Conservation (phyloP, 2,329 filamentous ascomycete genomes). For the Samsoniella hepiali region DNA sequence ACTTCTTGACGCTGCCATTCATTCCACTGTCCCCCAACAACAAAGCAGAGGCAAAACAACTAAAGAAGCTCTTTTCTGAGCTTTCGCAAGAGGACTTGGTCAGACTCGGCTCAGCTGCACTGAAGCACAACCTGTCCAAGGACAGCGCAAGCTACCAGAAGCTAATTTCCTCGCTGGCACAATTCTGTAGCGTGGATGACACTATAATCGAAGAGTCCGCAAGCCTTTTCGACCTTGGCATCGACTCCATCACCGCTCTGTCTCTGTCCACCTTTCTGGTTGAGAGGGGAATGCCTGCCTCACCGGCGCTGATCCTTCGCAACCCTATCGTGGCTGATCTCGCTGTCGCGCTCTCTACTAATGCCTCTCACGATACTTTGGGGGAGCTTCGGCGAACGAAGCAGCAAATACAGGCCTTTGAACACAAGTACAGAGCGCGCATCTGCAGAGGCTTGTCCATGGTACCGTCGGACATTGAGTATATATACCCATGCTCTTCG, state of each 20-base stretch:
- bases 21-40: slow-evolving; percentile 87
- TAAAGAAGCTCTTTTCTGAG: slow-evolving; percentile 63
- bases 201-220: slow-evolving; percentile 49
- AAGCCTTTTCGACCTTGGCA: slow-evolving; percentile 79
- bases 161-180: slow-evolving; percentile 53
- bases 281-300: slow-evolving; percentile 58
- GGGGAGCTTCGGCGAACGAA: slow-evolving; percentile 44
- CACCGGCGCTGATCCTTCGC: slow-evolving; percentile 65
- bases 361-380: slow-evolving; percentile 20
- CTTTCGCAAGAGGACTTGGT: slow-evolving; percentile 62
- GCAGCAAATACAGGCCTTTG: slow-evolving; percentile 61
- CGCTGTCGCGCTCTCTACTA: slow-evolving; percentile 33
- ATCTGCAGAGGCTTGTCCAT: slow-evolving; percentile 53
- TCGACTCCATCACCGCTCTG: slow-evolving; percentile 85
- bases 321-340: slow-evolving; percentile 52
- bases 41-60: slow-evolving; percentile 72
- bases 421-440: slow-evolving; percentile 55
- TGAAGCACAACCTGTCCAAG: slow-evolving; percentile 21
- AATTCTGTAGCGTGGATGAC: slow-evolving; percentile 46
- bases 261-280: slow-evolving; percentile 64
- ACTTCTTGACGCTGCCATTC: slow-evolving; percentile 66
- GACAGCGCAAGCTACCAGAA: slow-evolving; percentile 36
- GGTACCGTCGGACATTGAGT: slow-evolving; percentile 57
- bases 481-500: slow-evolving; percentile 77
- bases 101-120: slow-evolving; percentile 40